Conservation (phyloP, 768 basidiomycete species). For the Russula emetica region DNA sequence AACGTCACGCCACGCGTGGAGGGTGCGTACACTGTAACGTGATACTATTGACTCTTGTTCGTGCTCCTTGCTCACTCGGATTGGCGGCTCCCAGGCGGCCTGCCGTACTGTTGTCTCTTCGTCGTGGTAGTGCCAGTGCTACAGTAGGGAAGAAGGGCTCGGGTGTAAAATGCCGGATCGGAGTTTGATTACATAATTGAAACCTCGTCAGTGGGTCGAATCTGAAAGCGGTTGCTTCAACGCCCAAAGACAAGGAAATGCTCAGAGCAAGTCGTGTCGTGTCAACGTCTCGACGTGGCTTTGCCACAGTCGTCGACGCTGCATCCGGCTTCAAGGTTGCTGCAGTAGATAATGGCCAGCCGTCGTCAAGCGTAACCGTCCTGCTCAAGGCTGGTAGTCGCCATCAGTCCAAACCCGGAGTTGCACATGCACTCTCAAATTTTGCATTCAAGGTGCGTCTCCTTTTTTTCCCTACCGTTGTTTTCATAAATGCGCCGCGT, state of each 20-base stretch:
- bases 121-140: too few relatives aligned
- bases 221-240: too few relatives aligned
- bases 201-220: conserved; percentile 6
- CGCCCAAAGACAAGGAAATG: conserved; percentile 12
- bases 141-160: too few relatives aligned
- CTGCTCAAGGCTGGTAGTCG: conserved; percentile 91
- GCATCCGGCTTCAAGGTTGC: conserved; percentile 78
- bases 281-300: conserved; percentile 44
- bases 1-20: too few relatives aligned
- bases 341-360: conserved; percentile 74
- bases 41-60: too few relatives aligned
- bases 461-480: neutral
- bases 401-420: conserved; percentile 82
- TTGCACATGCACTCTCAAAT: conserved; percentile 94
- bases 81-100: too few relatives aligned
- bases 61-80: too few relatives aligned
- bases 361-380: conserved; percentile 82
- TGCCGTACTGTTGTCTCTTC: too few relatives aligned
- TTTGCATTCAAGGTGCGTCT: conserved; percentile 93
- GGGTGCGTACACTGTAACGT: too few relatives aligned
- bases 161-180: neutral
- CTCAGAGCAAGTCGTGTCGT: conserved; percentile 26
- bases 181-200: neutral
- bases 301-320: conserved; percentile 78
- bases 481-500: neutral